Evolutionary conservation across 2,329 filamentous ascomycete species (phyloP).

Genomic region (Aspergillus ochraceoroseus): DNA sequence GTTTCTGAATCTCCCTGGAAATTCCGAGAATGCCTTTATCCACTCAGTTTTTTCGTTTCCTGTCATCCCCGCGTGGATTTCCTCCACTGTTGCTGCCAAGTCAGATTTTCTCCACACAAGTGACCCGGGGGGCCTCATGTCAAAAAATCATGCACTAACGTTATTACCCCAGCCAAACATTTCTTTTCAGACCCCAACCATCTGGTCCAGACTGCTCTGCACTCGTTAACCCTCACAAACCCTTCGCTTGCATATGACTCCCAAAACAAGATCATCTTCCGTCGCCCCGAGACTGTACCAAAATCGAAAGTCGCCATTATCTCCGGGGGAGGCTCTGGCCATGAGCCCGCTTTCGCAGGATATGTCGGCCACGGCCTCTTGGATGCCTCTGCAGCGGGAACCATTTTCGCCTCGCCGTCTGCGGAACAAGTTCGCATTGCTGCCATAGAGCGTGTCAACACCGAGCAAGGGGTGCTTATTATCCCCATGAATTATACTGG

Average conservation of each 20-base stretch:
- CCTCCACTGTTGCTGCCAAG: slow-evolving; percentile 10
- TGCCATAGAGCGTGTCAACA: slow-evolving; percentile 67
- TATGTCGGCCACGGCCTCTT: slow-evolving; percentile 81
- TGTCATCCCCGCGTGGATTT: slow-evolving; percentile 2
- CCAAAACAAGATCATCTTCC: slow-evolving; percentile 79
- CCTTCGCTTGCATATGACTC: slow-evolving; percentile 73
- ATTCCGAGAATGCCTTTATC: not conserved
- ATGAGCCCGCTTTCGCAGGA: slow-evolving; percentile 81
- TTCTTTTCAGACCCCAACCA: slow-evolving; percentile 80
- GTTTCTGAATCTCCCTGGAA: no score
- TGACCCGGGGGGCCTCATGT: slow-evolving; percentile 3
- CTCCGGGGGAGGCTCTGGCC: slow-evolving; percentile 82
- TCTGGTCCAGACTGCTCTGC: slow-evolving; percentile 71
- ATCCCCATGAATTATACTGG: slow-evolving; percentile 95
- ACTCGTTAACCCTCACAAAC: slow-evolving; percentile 74
- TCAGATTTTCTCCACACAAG: slow-evolving; percentile 15
- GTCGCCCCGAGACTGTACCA: slow-evolving; percentile 53
- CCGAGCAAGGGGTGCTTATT: slow-evolving; percentile 71
- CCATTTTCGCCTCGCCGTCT: slow-evolving; percentile 76
- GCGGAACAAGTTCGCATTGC: slow-evolving; percentile 77
- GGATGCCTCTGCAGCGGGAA: slow-evolving; percentile 75
- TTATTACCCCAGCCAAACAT: slow-evolving; percentile 59
- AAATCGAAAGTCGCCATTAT: slow-evolving; percentile 69
- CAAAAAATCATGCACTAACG: slow-evolving; percentile 21
- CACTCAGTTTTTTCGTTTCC: slow-evolving; percentile 1